phyloP scores from a whole-genome alignment of 2,329 filamentous ascomycete species.

The Aureobasidium sp. region DNA sequence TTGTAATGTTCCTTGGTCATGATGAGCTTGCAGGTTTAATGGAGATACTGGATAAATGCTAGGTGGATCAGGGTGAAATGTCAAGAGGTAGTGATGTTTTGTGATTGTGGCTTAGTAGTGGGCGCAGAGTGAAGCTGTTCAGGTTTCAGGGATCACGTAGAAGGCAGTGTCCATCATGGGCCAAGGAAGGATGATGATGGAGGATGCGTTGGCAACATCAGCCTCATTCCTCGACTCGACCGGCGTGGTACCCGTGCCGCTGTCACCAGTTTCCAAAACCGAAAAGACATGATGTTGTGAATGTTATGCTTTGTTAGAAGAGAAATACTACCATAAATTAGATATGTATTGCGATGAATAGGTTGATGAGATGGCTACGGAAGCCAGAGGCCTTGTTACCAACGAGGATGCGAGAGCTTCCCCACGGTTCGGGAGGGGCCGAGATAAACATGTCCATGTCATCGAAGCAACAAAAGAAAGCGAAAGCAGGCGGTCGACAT shows the following conservation, averaged over 20 bases:
- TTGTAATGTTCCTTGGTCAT: slow-evolving; percentile 20
- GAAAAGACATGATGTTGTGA: not conserved
- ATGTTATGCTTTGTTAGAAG: not conserved
- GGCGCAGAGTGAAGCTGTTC: not conserved
- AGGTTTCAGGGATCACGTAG: not conserved
- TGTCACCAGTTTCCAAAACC: not conserved
- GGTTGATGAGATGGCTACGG: too few relatives aligned
- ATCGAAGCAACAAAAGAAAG: slow-evolving; percentile 7
- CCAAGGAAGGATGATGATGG: slow-evolving; percentile 6
- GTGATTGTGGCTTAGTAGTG: not conserved
- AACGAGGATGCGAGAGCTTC: not conserved
- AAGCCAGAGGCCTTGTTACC: not conserved
- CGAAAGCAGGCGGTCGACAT: not conserved
- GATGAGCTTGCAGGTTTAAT: not conserved
- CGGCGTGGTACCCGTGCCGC: too few relatives aligned
- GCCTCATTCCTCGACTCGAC: not conserved
- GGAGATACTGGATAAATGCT: not conserved
- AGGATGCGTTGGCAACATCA: not conserved
- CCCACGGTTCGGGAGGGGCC: not conserved
- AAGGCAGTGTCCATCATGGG: slow-evolving; percentile 1
- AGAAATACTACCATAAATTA: not conserved
- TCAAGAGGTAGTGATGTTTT: not conserved
- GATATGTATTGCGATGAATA: too few relatives aligned
- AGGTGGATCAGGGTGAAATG: not conserved
- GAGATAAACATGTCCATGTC: slow-evolving; percentile 2